Conservation (phyloP, 306 rosid species). For the Cercis canadensis region DNA sequence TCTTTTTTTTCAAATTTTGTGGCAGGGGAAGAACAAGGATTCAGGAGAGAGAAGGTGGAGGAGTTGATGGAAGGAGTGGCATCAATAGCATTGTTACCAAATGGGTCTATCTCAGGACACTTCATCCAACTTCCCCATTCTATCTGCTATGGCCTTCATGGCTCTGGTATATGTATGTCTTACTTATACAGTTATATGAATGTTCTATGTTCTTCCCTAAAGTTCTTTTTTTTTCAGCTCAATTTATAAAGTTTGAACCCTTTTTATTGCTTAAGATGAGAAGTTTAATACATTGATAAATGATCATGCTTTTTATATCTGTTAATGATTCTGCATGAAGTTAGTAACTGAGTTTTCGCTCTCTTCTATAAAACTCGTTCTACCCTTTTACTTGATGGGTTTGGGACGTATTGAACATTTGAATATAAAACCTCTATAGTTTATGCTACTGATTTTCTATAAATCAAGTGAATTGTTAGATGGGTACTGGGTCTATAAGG, state of each 20-base stretch:
- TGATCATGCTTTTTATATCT: not conserved
- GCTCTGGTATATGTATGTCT: constrained; percentile 55
- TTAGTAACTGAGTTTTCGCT: not conserved
- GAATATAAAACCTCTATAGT: too few relatives aligned
- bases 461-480: too few relatives aligned
- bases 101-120: constrained; percentile 90
- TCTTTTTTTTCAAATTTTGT: not conserved
- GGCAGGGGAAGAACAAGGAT: constrained; percentile 45
- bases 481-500: too few relatives aligned
- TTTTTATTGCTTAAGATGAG: not conserved
- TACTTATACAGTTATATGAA: not conserved
- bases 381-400: too few relatives aligned
- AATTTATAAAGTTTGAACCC: not conserved
- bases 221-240: constrained; percentile 11
- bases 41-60: constrained; percentile 36
- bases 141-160: constrained; percentile 85
- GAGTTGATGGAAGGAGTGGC: constrained; percentile 85
- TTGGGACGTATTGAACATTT: too few relatives aligned
- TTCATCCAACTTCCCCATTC: constrained; percentile 76
- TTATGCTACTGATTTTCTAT: too few relatives aligned
- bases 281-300: not conserved
- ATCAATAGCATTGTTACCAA: constrained; percentile 80
- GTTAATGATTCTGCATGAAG: constrained; percentile 20
- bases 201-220: not conserved
- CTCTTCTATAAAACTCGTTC: too few relatives aligned